phyloP scores from a whole-genome alignment of 306 rosid species.

The Cucurbita pepo region DNA sequence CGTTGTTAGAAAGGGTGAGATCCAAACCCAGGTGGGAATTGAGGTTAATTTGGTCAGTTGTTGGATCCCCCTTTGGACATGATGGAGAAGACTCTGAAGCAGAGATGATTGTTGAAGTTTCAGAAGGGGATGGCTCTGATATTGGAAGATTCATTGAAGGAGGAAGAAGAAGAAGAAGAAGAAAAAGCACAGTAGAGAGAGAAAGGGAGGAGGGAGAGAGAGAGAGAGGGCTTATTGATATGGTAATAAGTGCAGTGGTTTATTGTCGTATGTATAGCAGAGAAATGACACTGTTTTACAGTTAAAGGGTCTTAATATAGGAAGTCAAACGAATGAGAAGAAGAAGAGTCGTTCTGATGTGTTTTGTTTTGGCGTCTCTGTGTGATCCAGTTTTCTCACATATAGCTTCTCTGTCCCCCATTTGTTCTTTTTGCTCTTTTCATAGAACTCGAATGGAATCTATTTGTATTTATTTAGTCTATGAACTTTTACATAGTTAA shows the following conservation, averaged over 20 bases:
- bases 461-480: too few relatives aligned
- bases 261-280: slow-evolving; percentile 23
- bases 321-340: slow-evolving; percentile 22
- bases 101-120: slow-evolving; percentile 24
- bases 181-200: not conserved
- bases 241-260: slow-evolving; percentile 17
- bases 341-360: slow-evolving; percentile 16
- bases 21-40: slow-evolving; percentile 28
- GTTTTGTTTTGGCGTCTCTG: not conserved
- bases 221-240: slow-evolving; percentile 14
- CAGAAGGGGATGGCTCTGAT: slow-evolving; percentile 22
- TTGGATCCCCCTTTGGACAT: slow-evolving; percentile 1
- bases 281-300: slow-evolving; percentile 31
- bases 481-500: too few relatives aligned
- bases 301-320: slow-evolving; percentile 68
- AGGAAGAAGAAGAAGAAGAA: not conserved
- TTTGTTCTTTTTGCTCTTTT: not conserved
- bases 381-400: not conserved
- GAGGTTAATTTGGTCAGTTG: not conserved
- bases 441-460: too few relatives aligned
- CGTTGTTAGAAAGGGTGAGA: slow-evolving; percentile 50
- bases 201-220: slow-evolving; percentile 3
- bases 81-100: slow-evolving; percentile 17
- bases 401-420: not conserved
- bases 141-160: slow-evolving; percentile 20